Conservation (phyloP, 2,329 filamentous ascomycete genomes). For the Xylaria sp. region DNA sequence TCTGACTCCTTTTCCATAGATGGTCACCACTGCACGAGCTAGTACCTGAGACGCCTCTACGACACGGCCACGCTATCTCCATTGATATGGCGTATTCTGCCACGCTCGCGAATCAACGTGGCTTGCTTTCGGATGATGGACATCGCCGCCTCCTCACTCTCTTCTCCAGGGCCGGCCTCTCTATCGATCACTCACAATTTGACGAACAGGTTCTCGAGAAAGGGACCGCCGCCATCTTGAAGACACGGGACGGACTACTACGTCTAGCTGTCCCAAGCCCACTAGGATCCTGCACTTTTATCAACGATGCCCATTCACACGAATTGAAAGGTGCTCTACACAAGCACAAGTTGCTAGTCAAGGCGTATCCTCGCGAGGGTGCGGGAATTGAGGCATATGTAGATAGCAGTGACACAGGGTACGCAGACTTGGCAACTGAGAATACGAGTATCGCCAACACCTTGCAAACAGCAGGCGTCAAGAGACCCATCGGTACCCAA, state of each 20-base stretch:
- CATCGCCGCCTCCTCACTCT: constrained; percentile 71
- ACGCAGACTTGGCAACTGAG: constrained; percentile 55
- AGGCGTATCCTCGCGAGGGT: constrained; percentile 70
- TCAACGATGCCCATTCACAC: constrained; percentile 72
- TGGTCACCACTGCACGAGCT: constrained; percentile 80
- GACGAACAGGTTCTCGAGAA: constrained; percentile 72
- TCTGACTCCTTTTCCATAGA: constrained; percentile 47
- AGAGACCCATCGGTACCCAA: constrained; percentile 21
- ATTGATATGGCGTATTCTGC: constrained; percentile 82
- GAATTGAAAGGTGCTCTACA: constrained; percentile 70
- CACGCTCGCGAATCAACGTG: constrained; percentile 71
- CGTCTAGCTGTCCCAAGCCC: constrained; percentile 75
- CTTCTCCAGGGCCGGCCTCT: constrained; percentile 75
- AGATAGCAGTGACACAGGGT: constrained; percentile 74
- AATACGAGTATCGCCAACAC: constrained; percentile 51
- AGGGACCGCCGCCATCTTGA: constrained; percentile 74
- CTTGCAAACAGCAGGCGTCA: constrained; percentile 35
- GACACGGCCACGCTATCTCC: constrained; percentile 78
- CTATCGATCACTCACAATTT: constrained; percentile 76
- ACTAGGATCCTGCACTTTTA: constrained; percentile 72
- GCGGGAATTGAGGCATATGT: constrained; percentile 76
- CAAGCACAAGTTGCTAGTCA: constrained; percentile 72
- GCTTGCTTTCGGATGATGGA: constrained; percentile 68
- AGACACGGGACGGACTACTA: constrained; percentile 75
- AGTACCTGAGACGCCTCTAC: constrained; percentile 72